phyloP scores from a whole-genome alignment of 2,329 filamentous ascomycete species.

The Cryphonectria japonica region DNA sequence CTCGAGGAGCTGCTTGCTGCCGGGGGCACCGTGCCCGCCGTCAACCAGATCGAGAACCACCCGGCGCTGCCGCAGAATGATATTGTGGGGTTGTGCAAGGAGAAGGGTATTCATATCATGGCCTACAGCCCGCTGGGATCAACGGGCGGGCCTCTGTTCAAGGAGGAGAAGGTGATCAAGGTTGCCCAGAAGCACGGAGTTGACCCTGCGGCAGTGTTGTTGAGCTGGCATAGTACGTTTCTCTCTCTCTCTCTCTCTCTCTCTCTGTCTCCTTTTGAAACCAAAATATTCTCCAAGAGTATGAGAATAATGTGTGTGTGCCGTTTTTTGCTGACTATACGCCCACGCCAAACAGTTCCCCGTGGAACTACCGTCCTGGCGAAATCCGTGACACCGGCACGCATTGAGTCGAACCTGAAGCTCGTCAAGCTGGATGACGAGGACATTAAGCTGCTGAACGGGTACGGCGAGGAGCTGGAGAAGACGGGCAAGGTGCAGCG shows the following conservation, averaged over 20 bases:
- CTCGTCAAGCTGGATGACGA: slow-evolving; percentile 66
- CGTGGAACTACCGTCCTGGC: slow-evolving; percentile 72
- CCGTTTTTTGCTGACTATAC: background rate
- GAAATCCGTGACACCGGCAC: slow-evolving; percentile 70
- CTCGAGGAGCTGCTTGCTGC: slow-evolving; percentile 57
- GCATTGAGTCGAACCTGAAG: slow-evolving; percentile 72
- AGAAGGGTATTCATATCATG: slow-evolving; percentile 71
- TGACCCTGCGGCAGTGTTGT: slow-evolving; percentile 63
- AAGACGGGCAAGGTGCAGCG: slow-evolving; percentile 58
- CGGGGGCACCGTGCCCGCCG: slow-evolving; percentile 57
- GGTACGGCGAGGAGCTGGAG: slow-evolving; percentile 56
- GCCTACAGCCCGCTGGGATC: slow-evolving; percentile 72
- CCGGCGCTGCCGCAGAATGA: slow-evolving; percentile 73
- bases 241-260: background rate
- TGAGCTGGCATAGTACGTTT: slow-evolving; percentile 72
- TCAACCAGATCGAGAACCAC: slow-evolving; percentile 78
- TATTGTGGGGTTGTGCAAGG: slow-evolving; percentile 69
- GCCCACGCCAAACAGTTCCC: slow-evolving; percentile 52
- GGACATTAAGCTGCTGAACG: slow-evolving; percentile 62
- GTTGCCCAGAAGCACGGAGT: slow-evolving; percentile 67
- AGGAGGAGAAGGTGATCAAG: slow-evolving; percentile 64
- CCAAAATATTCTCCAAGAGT: background rate
- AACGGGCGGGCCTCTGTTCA: slow-evolving; percentile 67
- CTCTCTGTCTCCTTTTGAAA: background rate
- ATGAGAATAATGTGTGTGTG: background rate